These are phyloP conservation scores for Dendrobium catenatum DNA, from an alignment of 106 monocot species.

Conservation along the genomic window DNA sequence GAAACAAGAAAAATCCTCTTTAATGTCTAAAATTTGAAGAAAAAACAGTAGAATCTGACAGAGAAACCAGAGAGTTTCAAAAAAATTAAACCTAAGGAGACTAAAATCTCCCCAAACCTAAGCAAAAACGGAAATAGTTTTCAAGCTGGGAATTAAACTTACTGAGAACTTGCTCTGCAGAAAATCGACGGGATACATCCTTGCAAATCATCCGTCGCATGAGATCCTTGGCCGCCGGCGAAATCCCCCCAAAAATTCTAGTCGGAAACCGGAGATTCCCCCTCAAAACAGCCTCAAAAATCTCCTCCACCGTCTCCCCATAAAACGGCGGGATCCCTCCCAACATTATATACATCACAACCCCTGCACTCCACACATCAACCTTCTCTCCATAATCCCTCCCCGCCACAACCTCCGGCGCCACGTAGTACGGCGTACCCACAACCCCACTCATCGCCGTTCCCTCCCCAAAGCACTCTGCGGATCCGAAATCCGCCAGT, in stretches of 20 bases:
- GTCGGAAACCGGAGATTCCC: constrained; percentile 79
- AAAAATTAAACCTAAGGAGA: background rate
- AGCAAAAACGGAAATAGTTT: background rate
- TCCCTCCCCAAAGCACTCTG: constrained; percentile 45
- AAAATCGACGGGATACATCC: constrained; percentile 56
- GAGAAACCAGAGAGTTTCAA: background rate
- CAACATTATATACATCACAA: constrained; percentile 69
- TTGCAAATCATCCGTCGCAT: constrained; percentile 74
- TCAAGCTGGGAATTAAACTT: constrained; percentile 6
- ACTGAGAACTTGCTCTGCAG: constrained; percentile 93
- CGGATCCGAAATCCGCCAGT: constrained; percentile 83
- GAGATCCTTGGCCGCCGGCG: constrained; percentile 75
- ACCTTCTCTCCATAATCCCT: constrained; percentile 77
- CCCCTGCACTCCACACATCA: constrained; percentile 91
- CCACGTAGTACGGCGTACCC: constrained; percentile 94
- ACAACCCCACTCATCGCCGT: constrained; percentile 50
- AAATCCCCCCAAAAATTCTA: constrained; percentile 36
- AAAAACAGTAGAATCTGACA: background rate
- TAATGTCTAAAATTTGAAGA: background rate
- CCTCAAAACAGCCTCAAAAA: constrained; percentile 69
- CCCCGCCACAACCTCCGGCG: constrained; percentile 75
- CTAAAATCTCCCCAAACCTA: background rate
- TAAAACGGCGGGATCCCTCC: constrained; percentile 65
- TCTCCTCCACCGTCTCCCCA: constrained; percentile 66
- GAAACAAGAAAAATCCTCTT: background rate